Evolutionary conservation across 2,329 filamentous ascomycete genomes (phyloP).

Genomic region (Sphaerulina populicola): DNA sequence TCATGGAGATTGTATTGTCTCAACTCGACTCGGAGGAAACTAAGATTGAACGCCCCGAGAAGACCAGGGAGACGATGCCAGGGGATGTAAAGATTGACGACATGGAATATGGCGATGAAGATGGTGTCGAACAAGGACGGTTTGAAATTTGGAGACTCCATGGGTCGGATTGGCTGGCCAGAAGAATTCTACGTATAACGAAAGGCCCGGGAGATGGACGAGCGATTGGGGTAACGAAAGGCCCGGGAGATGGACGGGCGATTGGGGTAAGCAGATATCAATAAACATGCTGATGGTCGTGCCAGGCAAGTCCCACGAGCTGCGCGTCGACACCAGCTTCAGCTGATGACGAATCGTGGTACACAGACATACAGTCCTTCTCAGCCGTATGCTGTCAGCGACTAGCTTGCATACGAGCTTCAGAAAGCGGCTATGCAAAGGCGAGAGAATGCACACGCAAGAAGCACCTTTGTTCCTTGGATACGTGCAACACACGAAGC

Average conservation of each 20-base stretch:
- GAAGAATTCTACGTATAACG: too few relatives aligned
- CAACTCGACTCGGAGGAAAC: slow-evolving; percentile 37
- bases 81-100: slow-evolving; percentile 35
- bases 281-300: too few relatives aligned
- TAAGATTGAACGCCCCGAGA: slow-evolving; percentile 39
- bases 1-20: slow-evolving; percentile 41
- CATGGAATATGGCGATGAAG: slow-evolving; percentile 27
- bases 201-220: too few relatives aligned
- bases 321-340: neutral
- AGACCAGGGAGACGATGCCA: slow-evolving; percentile 40
- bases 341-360: neutral
- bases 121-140: neutral
- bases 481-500: too few relatives aligned
- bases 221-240: too few relatives aligned
- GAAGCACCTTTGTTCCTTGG: neutral
- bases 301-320: neutral
- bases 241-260: too few relatives aligned
- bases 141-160: neutral
- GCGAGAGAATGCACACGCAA: neutral
- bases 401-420: neutral
- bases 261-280: too few relatives aligned
- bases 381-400: neutral
- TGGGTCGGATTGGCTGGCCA: neutral
- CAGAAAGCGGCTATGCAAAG: neutral
- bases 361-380: neutral